Percentiles rank a stretch among this genome's conserved stretches.
These are phyloP conservation scores for Gastrolobium bilobum DNA, from an alignment of 306 rosid species.

Conservation along the genomic window DNA sequence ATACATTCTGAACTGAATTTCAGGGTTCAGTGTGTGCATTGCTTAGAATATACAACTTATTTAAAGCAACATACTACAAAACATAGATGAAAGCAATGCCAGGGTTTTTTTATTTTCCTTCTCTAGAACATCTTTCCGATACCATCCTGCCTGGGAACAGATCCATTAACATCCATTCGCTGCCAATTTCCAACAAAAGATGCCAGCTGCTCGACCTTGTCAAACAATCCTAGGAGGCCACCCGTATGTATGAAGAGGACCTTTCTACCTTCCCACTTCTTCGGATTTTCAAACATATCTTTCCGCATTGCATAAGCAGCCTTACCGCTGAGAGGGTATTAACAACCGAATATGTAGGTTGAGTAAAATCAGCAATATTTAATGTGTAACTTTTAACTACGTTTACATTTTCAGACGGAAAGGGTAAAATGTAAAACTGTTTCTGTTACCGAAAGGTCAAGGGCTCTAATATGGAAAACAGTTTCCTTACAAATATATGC, in stretches of 20 bases:
- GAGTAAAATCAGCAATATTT: constrained; percentile 32
- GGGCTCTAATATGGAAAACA: too few species aligned
- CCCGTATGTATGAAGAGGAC: constrained; percentile 94
- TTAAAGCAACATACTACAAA: constrained; percentile 1
- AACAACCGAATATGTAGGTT: constrained; percentile 23
- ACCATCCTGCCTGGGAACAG: constrained; percentile 80
- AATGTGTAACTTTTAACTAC: constrained; percentile 29
- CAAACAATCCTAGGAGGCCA: constrained; percentile 89
- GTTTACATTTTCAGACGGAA: background rate
- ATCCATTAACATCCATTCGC: constrained; percentile 79
- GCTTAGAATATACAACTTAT: constrained; percentile 17
- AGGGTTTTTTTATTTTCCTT: constrained; percentile 19
- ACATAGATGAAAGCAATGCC: constrained; percentile 28
- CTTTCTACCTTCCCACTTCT: constrained; percentile 96
- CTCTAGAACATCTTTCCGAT: constrained; percentile 82
- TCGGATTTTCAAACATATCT: constrained; percentile 79
- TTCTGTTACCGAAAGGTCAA: too few species aligned
- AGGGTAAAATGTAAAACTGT: too few species aligned
- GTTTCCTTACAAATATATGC: too few species aligned
- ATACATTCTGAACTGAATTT: background rate
- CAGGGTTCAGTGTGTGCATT: constrained; percentile 20
- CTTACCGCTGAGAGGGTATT: constrained; percentile 72
- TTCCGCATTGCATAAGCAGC: constrained; percentile 80
- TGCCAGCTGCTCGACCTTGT: constrained; percentile 81
- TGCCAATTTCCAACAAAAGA: constrained; percentile 77